Conservation (phyloP, 177 flowering plant species). For the Telopea speciosissima region DNA sequence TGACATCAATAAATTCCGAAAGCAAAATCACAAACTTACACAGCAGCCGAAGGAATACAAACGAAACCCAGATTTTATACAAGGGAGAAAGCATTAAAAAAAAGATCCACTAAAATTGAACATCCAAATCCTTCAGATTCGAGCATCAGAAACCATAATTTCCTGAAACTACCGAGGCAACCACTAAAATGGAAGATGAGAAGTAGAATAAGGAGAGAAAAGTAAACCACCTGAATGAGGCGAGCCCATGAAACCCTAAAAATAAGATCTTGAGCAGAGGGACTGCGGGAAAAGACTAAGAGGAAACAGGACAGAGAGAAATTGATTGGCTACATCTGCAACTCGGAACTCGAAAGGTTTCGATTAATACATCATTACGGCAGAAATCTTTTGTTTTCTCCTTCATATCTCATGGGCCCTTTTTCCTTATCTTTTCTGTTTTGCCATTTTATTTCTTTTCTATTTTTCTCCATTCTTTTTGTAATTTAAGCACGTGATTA, state of each 20-base stretch:
- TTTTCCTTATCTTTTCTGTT: too few species aligned
- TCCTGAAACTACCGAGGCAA: neutral
- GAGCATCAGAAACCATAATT: neutral
- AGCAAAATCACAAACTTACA: neutral
- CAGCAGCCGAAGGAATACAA: too few species aligned
- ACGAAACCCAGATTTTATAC: neutral
- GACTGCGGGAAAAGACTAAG: too few species aligned
- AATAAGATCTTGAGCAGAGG: neutral
- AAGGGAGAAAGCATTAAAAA: neutral
- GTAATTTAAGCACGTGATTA: too few species aligned
- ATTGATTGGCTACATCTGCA: too few species aligned
- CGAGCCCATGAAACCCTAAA: neutral
- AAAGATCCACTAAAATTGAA: neutral
- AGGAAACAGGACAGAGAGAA: too few species aligned
- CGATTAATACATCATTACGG: too few species aligned
- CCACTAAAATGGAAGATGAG: neutral
- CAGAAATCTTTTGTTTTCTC: too few species aligned
- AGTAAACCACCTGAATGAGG: neutral
- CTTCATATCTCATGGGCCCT: too few species aligned
- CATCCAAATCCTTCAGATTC: neutral
- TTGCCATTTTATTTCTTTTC: too few species aligned
- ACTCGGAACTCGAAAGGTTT: too few species aligned
- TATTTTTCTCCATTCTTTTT: too few species aligned
- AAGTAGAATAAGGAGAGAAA: neutral
- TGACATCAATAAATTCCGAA: neutral